Evolutionary conservation across 2,329 filamentous ascomycete species (phyloP).

Genomic region (Polytolypa hystricis): DNA sequence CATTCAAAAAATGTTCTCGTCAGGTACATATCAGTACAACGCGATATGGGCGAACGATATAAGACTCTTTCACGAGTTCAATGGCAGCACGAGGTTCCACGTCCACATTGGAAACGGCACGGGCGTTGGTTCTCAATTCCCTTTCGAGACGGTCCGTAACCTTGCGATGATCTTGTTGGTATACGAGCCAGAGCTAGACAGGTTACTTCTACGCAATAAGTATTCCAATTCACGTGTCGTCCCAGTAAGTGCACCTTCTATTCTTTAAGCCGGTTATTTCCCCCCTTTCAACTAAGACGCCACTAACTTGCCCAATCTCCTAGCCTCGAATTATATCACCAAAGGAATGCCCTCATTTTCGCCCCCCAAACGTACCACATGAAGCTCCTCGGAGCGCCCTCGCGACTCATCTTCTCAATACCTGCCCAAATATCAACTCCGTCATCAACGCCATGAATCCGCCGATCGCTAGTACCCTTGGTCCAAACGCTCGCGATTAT

Average conservation of each 20-base stretch:
- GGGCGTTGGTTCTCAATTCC: conserved; percentile 5
- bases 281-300: too few species aligned
- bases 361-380: conserved; percentile 8
- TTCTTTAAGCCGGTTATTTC: too few species aligned
- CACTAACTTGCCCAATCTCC: too few species aligned
- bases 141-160: conserved; percentile 12
- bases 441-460: conserved; percentile 11
- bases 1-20: conserved; percentile 9
- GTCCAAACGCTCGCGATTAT: conserved; percentile 3
- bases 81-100: conserved; percentile 10
- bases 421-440: conserved; percentile 9
- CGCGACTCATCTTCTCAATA: conserved; percentile 11
- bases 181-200: conserved; percentile 11
- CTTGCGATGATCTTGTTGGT: conserved; percentile 14
- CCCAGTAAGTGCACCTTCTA: background rate
- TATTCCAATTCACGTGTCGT: conserved; percentile 1
- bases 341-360: conserved; percentile 9
- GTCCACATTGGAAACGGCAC: conserved; percentile 12
- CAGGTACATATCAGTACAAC: conserved; percentile 7
- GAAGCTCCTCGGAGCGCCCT: conserved; percentile 2
- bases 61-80: conserved; percentile 9
- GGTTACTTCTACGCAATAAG: conserved; percentile 6
- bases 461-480: background rate
- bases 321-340: too few species aligned
- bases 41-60: conserved; percentile 7